Base-by-base conservation (phyloP, 176 grass and related monocot species). In the Musa beccarii region DNA sequence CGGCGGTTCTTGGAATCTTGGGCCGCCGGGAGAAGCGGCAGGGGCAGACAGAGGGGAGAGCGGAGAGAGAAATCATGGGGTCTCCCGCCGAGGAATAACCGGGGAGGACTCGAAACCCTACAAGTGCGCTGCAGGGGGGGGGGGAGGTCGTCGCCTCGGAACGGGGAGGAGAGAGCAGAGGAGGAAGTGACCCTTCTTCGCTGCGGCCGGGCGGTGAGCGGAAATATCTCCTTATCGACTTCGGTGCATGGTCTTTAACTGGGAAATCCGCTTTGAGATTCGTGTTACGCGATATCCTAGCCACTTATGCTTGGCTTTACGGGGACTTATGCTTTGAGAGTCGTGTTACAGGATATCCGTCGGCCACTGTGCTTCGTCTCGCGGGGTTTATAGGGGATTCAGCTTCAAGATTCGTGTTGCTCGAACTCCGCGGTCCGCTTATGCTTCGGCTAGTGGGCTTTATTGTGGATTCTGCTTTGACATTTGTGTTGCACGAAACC, bases 21-120 rank as follows among this genome's bases (percentile, higher is more conserved):
- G 81, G 76, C 14, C 72, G 29, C 53, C 75, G 69, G 22, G 76
- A 71, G 66, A 83, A 52, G 13, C 66, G 61, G 24, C 72, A 87
- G 22, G 85, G 81, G 80, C 76, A 83, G 57, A 82, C 49, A 62
- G 80, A 72, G 17, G 80, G 85, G 14, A 87, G 63, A 16, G 66
- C 49, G 24, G 63, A 73, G 70, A 87, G 63, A 54, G 72, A 79
- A 52, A 74, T 23, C 85, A 83, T 82, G 24, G 13, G 22, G 11
- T 53, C 55, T 1, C 53, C 51, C 14, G 20, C 12, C 22, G 71
- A 51, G 2, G 9, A 34, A 67, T 56, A 51, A 71, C 54, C 15
- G 29, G 14, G 16, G 25, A 49, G 16, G 6, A 0, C 26, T 20
- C 5, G 16, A 5, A 57, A 57, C 16, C 57, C 15, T 20, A 43